phyloP scores from a whole-genome alignment of 495 filamentous ascomycete genomes.

The Cenococcum geophilum region DNA sequence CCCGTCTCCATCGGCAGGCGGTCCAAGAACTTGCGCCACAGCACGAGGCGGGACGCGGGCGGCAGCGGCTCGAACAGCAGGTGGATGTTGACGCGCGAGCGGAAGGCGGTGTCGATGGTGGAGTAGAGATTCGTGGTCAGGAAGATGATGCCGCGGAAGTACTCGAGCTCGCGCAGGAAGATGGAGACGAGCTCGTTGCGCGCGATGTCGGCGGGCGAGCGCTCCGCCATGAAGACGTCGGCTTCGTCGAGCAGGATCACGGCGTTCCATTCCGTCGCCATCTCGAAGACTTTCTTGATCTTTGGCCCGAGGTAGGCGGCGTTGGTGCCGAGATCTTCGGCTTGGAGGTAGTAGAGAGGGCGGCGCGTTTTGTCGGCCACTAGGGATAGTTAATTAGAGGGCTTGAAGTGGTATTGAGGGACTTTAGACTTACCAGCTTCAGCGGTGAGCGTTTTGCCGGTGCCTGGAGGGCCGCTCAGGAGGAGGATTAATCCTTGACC shows the following conservation, averaged over 20 bases:
- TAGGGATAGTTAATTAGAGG: too few relatives aligned
- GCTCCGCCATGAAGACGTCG: slow-evolving; percentile 51
- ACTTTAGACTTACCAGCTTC: too few relatives aligned
- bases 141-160: slow-evolving; percentile 53
- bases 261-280: slow-evolving; percentile 11
- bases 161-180: slow-evolving; percentile 53
- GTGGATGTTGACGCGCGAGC: slow-evolving; percentile 35
- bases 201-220: slow-evolving; percentile 39
- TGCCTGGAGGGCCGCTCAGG: too few relatives aligned
- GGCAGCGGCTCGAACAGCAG: slow-evolving; percentile 35
- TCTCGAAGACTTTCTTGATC: slow-evolving; percentile 2
- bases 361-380: slow-evolving; percentile 10
- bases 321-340: slow-evolving; percentile 16
- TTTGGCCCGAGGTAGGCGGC: slow-evolving; percentile 7
- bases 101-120: slow-evolving; percentile 39
- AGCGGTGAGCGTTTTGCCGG: too few relatives aligned
- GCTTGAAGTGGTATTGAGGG: too few relatives aligned
- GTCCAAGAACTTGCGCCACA: slow-evolving; percentile 37
- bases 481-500: too few relatives aligned
- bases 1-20: slow-evolving; percentile 20
- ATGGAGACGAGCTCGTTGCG: slow-evolving; percentile 50
- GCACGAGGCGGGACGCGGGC: slow-evolving; percentile 14
- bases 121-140: slow-evolving; percentile 53
- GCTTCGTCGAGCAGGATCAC: slow-evolving; percentile 54
- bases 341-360: slow-evolving; percentile 10